Evolutionary conservation across 331 rosid genomes (phyloP).

Genomic region (Rosa hybrid): DNA sequence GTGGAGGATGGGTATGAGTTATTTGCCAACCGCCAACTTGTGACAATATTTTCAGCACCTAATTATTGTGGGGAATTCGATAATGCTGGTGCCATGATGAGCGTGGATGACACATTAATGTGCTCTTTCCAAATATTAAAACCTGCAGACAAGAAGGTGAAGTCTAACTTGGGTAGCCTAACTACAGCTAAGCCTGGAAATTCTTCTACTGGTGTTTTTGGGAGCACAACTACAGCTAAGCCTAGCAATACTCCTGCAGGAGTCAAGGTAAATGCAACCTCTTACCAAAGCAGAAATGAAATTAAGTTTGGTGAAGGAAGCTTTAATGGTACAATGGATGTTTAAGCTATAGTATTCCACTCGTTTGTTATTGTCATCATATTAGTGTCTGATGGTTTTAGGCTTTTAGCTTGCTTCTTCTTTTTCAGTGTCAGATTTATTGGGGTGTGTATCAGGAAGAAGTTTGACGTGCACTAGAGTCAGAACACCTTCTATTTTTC

Average conservation of each 20-base stretch:
- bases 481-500: not conserved
- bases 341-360: not conserved
- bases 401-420: conserved; percentile 6
- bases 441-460: not conserved
- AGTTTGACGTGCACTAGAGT: not conserved
- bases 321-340: not conserved
- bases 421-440: not conserved
- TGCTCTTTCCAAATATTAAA: conserved; percentile 88
- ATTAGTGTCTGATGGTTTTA: not conserved
- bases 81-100: conserved; percentile 94
- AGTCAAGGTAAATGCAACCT: conserved; percentile 48
- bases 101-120: conserved; percentile 81
- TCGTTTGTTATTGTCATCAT: not conserved
- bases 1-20: conserved; percentile 87
- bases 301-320: conserved; percentile 12
- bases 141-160: conserved; percentile 59
- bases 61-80: conserved; percentile 87
- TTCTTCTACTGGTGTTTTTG: conserved; percentile 29
- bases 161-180: conserved; percentile 55
- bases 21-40: conserved; percentile 75
- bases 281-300: conserved; percentile 1
- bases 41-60: conserved; percentile 83
- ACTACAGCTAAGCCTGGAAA: conserved; percentile 47
- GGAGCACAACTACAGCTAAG: conserved; percentile 48
- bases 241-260: conserved; percentile 62